Conservation (phyloP, 2,329 filamentous ascomycete species). For the Trematosphaeria pertusa region DNA sequence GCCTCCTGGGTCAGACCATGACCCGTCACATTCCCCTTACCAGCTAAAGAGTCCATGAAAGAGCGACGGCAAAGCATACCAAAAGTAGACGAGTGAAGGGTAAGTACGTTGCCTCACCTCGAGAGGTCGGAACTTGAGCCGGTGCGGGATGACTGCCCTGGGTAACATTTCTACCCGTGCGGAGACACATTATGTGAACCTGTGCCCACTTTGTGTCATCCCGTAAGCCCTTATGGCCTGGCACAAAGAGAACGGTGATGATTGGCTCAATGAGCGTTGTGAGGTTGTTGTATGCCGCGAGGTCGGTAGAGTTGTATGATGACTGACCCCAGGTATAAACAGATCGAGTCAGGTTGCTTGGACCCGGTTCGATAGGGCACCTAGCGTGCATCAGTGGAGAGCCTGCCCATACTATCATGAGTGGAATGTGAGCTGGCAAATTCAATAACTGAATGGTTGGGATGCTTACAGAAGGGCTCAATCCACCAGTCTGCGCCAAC, state of each 20-base stretch:
- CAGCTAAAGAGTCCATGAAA: too few relatives aligned
- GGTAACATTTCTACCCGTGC: background rate
- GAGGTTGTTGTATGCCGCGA: conserved; percentile 1
- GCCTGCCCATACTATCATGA: conserved; percentile 3
- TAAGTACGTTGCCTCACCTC: too few relatives aligned
- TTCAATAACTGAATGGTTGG: background rate
- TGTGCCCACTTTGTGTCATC: background rate
- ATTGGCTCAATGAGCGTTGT: conserved; percentile 2
- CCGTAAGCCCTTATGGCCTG: background rate
- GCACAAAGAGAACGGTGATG: background rate
- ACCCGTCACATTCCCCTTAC: too few relatives aligned
- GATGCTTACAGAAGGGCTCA: background rate
- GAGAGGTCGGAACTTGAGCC: too few relatives aligned
- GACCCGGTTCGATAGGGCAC: background rate
- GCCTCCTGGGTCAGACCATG: too few relatives aligned
- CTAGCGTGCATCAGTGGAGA: background rate
- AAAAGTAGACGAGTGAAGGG: too few relatives aligned
- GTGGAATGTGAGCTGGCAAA: background rate
- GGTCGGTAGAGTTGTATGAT: background rate
- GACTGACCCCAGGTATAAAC: background rate
- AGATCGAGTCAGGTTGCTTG: background rate
- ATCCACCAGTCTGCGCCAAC: background rate
- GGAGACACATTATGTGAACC: conserved; percentile 1
- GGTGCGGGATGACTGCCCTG: background rate
- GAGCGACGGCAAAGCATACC: too few relatives aligned